Evolutionary conservation across 345 rosid genomes (phyloP), one percentile per base, ranked within the genome.

Genomic region (Kandelia obovata): DNA sequence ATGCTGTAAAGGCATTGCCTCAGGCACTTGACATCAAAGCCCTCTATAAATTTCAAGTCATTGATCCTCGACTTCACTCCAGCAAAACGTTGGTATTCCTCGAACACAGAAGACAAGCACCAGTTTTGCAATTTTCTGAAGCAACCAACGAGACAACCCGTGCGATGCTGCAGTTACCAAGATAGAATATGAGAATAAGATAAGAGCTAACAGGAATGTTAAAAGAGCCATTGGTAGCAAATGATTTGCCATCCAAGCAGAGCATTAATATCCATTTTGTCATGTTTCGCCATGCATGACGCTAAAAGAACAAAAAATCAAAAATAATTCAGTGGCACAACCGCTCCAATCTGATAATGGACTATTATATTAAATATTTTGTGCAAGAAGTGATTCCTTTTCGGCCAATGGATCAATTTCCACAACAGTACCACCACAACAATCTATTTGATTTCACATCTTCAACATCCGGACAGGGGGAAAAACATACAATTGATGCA

Each of bases 91-190:
- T 69, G 79, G 79, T 92, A 92, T 65, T 92, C 98, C 71, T 92
- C 95, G 4, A 83, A 80, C 57, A 85, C 87, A 0, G 96, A 86
- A 28, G 89, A 75, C 77, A 90, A 71, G 49, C 92, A 88, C 97
- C 97, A 92, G 27, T 84, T 75, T 66, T 92, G 96, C 26, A 88
- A 71, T 77, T 92, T 92, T 75, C 97, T 85, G 78, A 89, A 77
- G 84, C 96, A 89, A 28, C 92, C 97, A 52, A 92, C 96, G 10
- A 92, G 86, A 76, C 89, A 82, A 67, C 98, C 96, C 0, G 98
- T 92, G 53, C 96, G 85, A 68, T 89, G 97, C 97, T 92, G 96
- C 78, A 83, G 9, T 26, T 5, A 53, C 56, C 52, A 43, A 66
- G 31, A 57, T 15, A 37, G 7, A 69, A 67, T 6, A 11, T 65